Evolutionary conservation across 2,329 filamentous ascomycete genomes (phyloP).

Genomic region (Ophiostoma sp.): DNA sequence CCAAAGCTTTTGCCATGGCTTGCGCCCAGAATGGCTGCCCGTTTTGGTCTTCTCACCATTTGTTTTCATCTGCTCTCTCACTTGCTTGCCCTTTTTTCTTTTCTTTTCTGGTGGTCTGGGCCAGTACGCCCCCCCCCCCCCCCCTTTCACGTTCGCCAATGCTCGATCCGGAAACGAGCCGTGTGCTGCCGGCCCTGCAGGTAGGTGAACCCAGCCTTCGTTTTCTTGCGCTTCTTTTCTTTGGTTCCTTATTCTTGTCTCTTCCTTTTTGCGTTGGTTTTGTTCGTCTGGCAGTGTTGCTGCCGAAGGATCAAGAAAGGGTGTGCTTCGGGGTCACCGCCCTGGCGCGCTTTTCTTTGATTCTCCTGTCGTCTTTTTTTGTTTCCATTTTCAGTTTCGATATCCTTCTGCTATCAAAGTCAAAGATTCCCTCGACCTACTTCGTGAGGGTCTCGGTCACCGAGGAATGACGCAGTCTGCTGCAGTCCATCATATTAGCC

Average conservation of each 20-base stretch:
- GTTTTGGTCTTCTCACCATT: neutral
- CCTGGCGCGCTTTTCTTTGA: neutral
- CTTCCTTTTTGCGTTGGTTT: neutral
- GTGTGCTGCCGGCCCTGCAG: neutral
- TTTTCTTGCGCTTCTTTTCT: neutral
- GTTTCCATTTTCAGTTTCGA: neutral
- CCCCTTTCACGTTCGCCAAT: neutral
- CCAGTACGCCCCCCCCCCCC: neutral
- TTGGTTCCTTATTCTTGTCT: neutral
- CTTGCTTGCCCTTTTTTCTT: neutral
- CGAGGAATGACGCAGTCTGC: neutral
- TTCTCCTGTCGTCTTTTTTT: neutral
- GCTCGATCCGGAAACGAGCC: slow-evolving; percentile 5
- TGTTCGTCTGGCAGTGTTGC: neutral
- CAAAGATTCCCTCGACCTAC: neutral
- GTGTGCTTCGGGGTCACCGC: neutral
- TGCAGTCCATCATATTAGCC: neutral
- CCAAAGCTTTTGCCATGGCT: slow-evolving; percentile 6
- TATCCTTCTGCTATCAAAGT: neutral
- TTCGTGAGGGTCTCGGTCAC: neutral
- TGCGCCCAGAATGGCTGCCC: neutral
- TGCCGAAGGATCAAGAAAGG: neutral
- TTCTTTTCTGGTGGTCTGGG: neutral
- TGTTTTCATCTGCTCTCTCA: neutral
- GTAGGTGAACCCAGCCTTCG: neutral